These are phyloP conservation scores for Typha latifolia DNA, from an alignment of 176 grass and related monocot species.

Conservation along the genomic window DNA sequence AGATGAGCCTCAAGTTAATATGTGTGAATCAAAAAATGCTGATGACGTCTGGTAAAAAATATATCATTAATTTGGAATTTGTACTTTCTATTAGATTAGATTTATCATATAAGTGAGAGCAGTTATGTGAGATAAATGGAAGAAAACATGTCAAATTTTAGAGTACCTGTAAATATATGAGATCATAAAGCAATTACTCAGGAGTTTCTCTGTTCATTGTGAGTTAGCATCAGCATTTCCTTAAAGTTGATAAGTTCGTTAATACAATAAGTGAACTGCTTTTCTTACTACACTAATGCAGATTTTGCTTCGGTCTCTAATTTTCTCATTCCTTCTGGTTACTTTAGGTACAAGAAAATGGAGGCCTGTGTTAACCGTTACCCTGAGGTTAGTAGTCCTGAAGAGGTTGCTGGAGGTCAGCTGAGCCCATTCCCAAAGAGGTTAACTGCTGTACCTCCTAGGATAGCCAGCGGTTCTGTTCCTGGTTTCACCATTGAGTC, in stretches of 20 bases:
- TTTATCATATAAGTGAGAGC: too few relatives aligned
- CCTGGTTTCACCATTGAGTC: slow-evolving; percentile 35
- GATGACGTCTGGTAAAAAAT: slow-evolving; percentile 68
- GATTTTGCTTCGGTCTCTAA: too few relatives aligned
- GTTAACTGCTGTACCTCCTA: slow-evolving; percentile 43
- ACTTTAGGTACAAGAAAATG: slow-evolving; percentile 83
- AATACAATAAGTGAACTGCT: too few relatives aligned
- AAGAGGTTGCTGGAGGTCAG: slow-evolving; percentile 30
- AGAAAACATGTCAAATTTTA: too few relatives aligned
- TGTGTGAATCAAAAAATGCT: slow-evolving; percentile 39
- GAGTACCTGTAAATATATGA: too few relatives aligned
- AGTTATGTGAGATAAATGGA: too few relatives aligned
- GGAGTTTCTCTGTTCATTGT: too few relatives aligned
- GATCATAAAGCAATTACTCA: too few relatives aligned
- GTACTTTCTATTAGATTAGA: not conserved
- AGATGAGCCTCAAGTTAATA: slow-evolving; percentile 14
- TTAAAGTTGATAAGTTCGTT: too few relatives aligned
- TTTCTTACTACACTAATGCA: too few relatives aligned
- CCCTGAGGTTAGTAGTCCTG: slow-evolving; percentile 12
- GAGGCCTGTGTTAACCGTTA: slow-evolving; percentile 42
- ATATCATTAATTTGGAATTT: not conserved
- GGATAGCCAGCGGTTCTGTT: slow-evolving; percentile 30
- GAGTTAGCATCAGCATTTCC: too few relatives aligned
- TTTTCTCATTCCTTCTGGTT: not conserved
- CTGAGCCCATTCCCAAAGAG: slow-evolving; percentile 58